phyloP scores from a whole-genome alignment of 176 grass and related monocot genomes.

The Alloteropsis semialata region DNA sequence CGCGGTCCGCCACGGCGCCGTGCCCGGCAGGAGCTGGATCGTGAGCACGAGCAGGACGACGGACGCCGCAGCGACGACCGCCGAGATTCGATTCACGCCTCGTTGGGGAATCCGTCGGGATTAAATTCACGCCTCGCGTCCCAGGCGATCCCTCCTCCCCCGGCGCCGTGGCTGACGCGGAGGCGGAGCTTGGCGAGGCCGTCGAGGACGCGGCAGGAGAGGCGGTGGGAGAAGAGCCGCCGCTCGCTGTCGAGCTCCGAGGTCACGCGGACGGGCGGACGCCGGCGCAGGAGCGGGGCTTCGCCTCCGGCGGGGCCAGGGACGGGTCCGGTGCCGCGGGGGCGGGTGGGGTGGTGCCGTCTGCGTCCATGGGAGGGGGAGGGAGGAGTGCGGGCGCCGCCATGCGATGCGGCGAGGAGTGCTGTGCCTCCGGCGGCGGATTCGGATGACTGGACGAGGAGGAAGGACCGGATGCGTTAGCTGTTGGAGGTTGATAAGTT shows the following conservation, averaged over 20 bases:
- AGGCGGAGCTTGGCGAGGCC: constrained; percentile 52
- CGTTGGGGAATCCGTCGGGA: no score
- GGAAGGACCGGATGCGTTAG: no score
- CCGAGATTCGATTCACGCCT: no score
- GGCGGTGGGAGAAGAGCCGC: constrained; percentile 44
- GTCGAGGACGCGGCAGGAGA: constrained; percentile 54
- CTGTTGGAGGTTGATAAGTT: no score
- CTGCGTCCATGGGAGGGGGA: constrained; percentile 9
- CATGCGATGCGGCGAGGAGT: constrained; percentile 25
- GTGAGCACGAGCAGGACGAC: constrained; percentile 25
- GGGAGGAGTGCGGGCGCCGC: constrained; percentile 41
- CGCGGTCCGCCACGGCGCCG: background rate
- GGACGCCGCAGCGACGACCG: constrained; percentile 14
- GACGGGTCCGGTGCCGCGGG: background rate
- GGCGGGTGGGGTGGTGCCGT: background rate
- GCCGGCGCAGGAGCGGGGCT: background rate
- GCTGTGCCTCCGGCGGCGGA: no score
- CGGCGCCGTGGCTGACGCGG: constrained; percentile 29
- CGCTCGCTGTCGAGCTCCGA: constrained; percentile 53
- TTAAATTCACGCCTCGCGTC: no score
- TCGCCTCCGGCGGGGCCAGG: background rate
- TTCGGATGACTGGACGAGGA: no score
- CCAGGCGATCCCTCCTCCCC: background rate
- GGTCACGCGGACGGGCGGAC: constrained; percentile 43
- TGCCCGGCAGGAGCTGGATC: background rate